phyloP scores from a whole-genome alignment of 345 rosid genomes.

The Syzygium jambos region DNA sequence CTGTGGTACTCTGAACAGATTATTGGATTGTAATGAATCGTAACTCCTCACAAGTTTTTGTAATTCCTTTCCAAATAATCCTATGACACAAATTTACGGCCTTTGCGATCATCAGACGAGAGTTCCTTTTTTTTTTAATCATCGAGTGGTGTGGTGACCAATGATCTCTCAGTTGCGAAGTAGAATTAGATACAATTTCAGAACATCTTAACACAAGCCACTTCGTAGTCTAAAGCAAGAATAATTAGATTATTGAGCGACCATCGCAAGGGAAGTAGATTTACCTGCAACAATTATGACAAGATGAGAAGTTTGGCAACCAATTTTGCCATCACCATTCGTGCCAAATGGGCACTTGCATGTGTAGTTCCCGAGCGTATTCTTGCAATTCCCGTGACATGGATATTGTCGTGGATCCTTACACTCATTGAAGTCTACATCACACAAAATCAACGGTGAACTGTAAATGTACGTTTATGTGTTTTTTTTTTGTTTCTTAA shows the following conservation, averaged over 20 bases:
- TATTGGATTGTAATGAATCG: accelerated
- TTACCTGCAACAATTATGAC: neutral
- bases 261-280: neutral
- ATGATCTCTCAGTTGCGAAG: neutral
- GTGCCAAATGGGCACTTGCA: neutral
- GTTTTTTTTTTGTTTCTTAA: too few species aligned
- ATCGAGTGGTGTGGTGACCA: neutral
- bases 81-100: accelerated
- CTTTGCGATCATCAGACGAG: neutral
- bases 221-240: neutral
- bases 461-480: neutral
- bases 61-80: neutral
- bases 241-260: neutral
- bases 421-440: neutral
- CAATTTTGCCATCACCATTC: neutral
- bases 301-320: neutral
- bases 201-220: neutral
- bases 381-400: neutral
- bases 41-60: neutral
- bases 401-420: neutral
- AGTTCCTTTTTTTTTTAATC: neutral
- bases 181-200: neutral
- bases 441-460: neutral
- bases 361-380: neutral
- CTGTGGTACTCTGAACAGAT: too few species aligned